Percentiles rank a stretch among this genome's conserved stretches.
Evolutionary conservation across 345 rosid species (phyloP).

Genomic region (Brassica juncea): DNA sequence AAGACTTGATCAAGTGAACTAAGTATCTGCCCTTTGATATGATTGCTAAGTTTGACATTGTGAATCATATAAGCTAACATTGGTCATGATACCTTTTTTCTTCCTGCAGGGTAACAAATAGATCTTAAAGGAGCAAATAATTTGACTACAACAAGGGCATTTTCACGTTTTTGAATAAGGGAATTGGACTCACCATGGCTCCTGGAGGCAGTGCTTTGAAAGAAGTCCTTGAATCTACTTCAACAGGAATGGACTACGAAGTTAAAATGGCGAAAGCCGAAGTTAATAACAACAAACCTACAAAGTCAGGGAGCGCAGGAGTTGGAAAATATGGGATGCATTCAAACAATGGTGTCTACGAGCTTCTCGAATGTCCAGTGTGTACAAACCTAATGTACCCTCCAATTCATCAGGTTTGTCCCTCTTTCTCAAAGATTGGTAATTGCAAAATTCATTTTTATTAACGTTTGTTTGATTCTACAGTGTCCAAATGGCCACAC

Average conservation of each 20-base stretch:
- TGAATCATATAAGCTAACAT: conserved; percentile 2
- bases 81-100: background rate
- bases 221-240: conserved; percentile 57
- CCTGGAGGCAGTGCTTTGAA: conserved; percentile 66
- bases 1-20: conserved; percentile 16
- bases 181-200: conserved; percentile 42
- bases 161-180: too few species aligned
- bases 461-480: conserved; percentile 2
- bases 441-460: conserved; percentile 9
- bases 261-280: conserved; percentile 48
- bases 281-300: conserved; percentile 46
- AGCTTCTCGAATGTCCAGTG: conserved; percentile 85
- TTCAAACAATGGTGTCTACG: conserved; percentile 64
- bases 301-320: conserved; percentile 51
- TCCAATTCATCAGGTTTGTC: conserved; percentile 68
- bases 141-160: conserved; percentile 2
- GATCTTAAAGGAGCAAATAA: conserved; percentile 10
- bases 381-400: conserved; percentile 82
- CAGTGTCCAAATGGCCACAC: conserved; percentile 97
- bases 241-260: conserved; percentile 52
- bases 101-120: conserved; percentile 23
- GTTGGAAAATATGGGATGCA: conserved; percentile 57
- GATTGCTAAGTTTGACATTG: background rate
- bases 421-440: background rate
- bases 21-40: conserved; percentile 11